Base-by-base conservation (phyloP, 2,329 filamentous ascomycete species). In the Neofusicoccum umdonicola region DNA sequence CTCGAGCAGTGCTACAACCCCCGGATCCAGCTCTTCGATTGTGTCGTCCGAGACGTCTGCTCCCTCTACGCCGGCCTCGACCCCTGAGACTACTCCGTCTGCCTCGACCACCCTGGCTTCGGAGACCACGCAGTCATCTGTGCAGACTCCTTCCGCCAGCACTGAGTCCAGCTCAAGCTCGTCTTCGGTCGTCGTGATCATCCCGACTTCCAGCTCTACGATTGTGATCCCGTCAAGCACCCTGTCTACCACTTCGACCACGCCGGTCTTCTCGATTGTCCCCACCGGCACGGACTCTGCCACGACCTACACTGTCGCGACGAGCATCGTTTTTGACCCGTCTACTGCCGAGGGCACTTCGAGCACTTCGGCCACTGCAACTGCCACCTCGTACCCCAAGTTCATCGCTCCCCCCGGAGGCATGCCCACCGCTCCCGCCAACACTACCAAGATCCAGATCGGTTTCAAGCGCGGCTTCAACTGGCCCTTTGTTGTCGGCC, bases 401-500 rank as follows among this genome's bases (percentile, higher is more conserved):
- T 85, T 91, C 48, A 93, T 97, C 68, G 86, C 88, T 34, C 92
- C 92, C 8, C 85, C 87, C 45, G 83, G 85, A 64, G 85, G 85
- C 35, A 82, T 85, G 56, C 81, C 83, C 19, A 66, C 79, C 4
- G 76, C 82, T 17, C 90, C 91, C 0, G 78, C 82, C 3, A 90
- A 91, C 69, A 87, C 86, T 0, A 87, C 86, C 3, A 78, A 91
- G 70, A 89, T 97, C 69, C 92, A 97, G 74, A 84, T 98, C 67
- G 95, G 91, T 39, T 97, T 98, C 84, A 81, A 87, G 61, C 90
- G 88, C 72, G 85, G 86, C 1, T 84, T 96, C 70, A 94, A 96
- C 80, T 99, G 95, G 77, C 80, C 85, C 8, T 97, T 96, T 73
- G 90, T 98, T 34, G 88, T 90, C 11, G 82, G 81, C 22, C 87